Conservation (phyloP, 805 yeast species). For the Candida anglica region DNA sequence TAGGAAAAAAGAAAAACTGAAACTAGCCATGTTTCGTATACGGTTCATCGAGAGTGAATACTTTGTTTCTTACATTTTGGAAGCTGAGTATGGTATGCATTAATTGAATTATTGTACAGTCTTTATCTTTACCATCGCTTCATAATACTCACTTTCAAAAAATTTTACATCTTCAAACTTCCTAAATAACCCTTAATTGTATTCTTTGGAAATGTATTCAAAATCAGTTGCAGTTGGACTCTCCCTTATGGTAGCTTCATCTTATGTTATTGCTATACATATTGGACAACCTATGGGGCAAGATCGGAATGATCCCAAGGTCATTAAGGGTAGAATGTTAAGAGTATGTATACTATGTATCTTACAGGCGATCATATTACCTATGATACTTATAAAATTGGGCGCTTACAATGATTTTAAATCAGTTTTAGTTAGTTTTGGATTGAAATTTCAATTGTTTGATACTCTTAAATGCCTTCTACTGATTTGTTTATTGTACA, state of each 20-base stretch:
- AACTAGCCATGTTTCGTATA: no score
- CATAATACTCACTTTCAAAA: no score
- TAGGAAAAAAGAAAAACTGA: no score
- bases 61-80: no score
- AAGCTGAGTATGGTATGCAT: no score
- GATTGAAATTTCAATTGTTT: slow-evolving; percentile 3
- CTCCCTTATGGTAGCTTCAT: slow-evolving; percentile 33
- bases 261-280: slow-evolving; percentile 46
- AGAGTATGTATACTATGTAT: slow-evolving; percentile 32
- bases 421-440: slow-evolving; percentile 7
- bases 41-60: no score
- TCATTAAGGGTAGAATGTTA: slow-evolving; percentile 38
- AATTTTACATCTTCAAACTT: no score
- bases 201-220: no score
- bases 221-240: slow-evolving; percentile 13
- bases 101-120: no score
- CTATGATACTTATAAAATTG: slow-evolving; percentile 18
- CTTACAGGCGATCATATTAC: slow-evolving; percentile 23
- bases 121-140: no score
- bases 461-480: slow-evolving; percentile 15
- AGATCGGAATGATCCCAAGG: slow-evolving; percentile 40
- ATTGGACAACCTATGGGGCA: slow-evolving; percentile 18
- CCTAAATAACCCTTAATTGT: no score
- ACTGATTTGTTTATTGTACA: slow-evolving; percentile 38
- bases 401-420: slow-evolving; percentile 5